Conservation (phyloP, 768 basidiomycete species). For the Crepidotus variabilis region DNA sequence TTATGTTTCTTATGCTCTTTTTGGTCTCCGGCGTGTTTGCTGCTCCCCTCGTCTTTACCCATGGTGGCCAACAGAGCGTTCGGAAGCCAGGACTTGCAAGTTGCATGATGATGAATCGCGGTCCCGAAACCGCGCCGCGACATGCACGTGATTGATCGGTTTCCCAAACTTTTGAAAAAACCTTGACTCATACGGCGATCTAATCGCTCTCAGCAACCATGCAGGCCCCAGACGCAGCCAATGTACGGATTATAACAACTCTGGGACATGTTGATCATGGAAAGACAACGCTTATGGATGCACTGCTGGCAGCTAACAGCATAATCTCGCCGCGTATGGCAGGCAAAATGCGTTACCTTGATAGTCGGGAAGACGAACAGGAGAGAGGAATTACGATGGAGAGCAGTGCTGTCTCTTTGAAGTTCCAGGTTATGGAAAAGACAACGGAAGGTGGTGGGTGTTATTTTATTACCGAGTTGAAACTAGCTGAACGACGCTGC, state of each 20-base stretch:
- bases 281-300: slow-evolving; percentile 94
- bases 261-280: slow-evolving; percentile 94
- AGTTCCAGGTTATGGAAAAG: slow-evolving; percentile 76
- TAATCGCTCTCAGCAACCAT: slow-evolving; percentile 12
- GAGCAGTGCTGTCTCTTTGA: slow-evolving; percentile 88
- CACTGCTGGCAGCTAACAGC: slow-evolving; percentile 93
- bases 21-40: slow-evolving; percentile 22
- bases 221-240: slow-evolving; percentile 36
- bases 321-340: slow-evolving; percentile 95
- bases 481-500: background rate
- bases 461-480: slow-evolving; percentile 1
- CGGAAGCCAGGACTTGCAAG: too few species aligned
- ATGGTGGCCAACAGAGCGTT: slow-evolving; percentile 14
- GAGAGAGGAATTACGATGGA: slow-evolving; percentile 99
- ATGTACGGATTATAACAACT: slow-evolving; percentile 78
- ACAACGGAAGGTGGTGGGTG: slow-evolving; percentile 52
- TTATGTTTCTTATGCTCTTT: slow-evolving; percentile 15
- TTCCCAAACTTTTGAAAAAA: too few species aligned
- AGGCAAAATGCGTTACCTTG: slow-evolving; percentile 93
- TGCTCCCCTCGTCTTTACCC: slow-evolving; percentile 33
- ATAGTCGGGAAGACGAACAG: slow-evolving; percentile 95
- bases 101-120: background rate
- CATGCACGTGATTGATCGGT: background rate
- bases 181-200: too few species aligned
- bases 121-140: background rate